These are phyloP conservation scores for Fusarium floridanum DNA, from an alignment of 2,329 filamentous ascomycete genomes.

Conservation along the genomic window DNA sequence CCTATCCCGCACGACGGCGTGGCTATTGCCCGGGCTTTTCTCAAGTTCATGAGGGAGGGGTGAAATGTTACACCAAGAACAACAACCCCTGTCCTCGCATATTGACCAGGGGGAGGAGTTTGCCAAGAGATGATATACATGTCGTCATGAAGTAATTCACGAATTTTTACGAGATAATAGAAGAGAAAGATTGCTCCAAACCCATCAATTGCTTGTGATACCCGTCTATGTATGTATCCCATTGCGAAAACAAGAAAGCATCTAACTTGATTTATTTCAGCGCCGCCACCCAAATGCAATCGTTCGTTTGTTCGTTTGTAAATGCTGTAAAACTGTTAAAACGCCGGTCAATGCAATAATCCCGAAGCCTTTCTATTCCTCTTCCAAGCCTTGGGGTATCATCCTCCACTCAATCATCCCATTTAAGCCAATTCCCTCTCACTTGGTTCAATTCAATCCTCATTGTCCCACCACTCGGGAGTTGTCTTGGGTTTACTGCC, in stretches of 20 bases:
- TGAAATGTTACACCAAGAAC: conserved; percentile 18
- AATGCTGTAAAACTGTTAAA: conserved; percentile 16
- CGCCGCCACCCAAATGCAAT: conserved; percentile 7
- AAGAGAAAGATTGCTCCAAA: neutral
- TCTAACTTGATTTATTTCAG: neutral
- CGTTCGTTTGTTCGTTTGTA: neutral
- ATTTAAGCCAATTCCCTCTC: neutral
- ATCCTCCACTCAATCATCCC: conserved; percentile 2
- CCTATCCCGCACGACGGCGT: conserved; percentile 82
- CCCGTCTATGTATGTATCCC: neutral
- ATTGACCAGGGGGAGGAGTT: neutral
- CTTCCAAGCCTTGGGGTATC: conserved; percentile 40
- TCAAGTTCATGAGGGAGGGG: conserved; percentile 79
- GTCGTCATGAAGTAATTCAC: conserved; percentile 10
- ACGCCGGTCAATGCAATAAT: conserved; percentile 33
- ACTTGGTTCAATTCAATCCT: conserved; percentile 23
- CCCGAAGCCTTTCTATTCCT: conserved; percentile 16
- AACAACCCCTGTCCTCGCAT: neutral
- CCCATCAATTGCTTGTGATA: neutral
- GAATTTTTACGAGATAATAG: conserved; percentile 19
- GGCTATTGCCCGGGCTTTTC: conserved; percentile 78
- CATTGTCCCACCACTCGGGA: conserved; percentile 50
- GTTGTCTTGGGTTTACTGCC: conserved; percentile 25
- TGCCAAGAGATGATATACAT: conserved; percentile 4
- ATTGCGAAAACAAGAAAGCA: neutral